Percentiles rank a stretch among this genome's conserved stretches.
Evolutionary conservation across 2,329 filamentous ascomycete genomes (phyloP).

Genomic region (Akanthomyces dipterigenus): DNA sequence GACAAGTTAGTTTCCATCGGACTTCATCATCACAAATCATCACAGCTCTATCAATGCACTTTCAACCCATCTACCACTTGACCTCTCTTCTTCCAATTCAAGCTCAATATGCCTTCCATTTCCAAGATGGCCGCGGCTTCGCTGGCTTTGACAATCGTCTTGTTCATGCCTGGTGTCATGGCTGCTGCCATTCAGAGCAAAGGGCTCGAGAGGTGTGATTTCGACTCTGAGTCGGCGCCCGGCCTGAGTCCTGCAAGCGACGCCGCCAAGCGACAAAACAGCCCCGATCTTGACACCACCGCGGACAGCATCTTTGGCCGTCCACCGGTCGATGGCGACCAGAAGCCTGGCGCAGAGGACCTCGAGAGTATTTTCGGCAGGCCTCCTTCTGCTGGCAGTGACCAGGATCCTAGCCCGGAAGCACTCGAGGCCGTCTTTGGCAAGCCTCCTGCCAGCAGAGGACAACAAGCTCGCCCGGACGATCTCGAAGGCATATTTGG

Average conservation of each 20-base stretch:
- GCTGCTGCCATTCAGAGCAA: background rate
- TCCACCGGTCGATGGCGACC: background rate
- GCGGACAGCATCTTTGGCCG: background rate
- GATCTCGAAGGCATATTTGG: too few relatives aligned
- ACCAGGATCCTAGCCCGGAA: too few relatives aligned
- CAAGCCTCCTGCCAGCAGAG: background rate
- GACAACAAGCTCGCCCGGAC: too few relatives aligned
- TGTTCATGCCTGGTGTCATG: background rate
- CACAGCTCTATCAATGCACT: background rate
- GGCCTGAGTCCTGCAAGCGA: background rate
- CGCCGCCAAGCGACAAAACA: background rate
- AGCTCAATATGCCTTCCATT: background rate
- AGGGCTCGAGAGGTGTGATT: background rate
- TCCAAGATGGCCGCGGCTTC: background rate
- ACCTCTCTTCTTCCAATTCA: rapidly evolving
- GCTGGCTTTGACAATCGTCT: background rate
- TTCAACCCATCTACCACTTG: background rate
- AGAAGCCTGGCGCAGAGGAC: background rate
- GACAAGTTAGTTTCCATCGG: background rate
- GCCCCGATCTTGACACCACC: background rate
- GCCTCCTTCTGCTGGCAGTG: background rate
- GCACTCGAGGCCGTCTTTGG: too few relatives aligned
- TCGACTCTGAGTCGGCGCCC: background rate
- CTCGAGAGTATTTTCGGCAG: background rate
- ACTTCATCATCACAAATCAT: background rate